phyloP scores from a whole-genome alignment of 2,329 filamentous ascomycete genomes.

The Botrytis porri region DNA sequence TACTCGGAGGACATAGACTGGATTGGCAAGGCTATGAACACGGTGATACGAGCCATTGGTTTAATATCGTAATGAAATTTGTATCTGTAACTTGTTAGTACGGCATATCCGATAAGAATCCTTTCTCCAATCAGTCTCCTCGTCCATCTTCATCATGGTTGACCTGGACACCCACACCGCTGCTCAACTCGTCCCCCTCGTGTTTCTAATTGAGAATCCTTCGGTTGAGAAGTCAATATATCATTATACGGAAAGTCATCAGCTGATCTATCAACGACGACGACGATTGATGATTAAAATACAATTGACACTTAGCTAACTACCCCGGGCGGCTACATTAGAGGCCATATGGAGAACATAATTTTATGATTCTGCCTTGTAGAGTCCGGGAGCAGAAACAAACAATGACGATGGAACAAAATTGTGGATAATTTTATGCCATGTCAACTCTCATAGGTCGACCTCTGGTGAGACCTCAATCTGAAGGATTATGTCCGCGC shows the following conservation, averaged over 20 bases:
- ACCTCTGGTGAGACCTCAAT: neutral
- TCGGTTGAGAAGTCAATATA: neutral
- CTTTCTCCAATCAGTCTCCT: neutral
- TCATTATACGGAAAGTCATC: neutral
- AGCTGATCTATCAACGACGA: neutral
- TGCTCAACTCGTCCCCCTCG: neutral
- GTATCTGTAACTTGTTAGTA: neutral
- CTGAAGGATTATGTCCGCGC: slow-evolving; percentile 14
- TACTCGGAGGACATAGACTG: neutral
- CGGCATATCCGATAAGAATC: neutral
- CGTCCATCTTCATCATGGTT: slow-evolving; percentile 7
- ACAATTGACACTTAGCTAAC: neutral
- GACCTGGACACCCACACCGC: slow-evolving; percentile 22
- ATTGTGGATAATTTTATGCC: neutral
- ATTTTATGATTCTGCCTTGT: neutral
- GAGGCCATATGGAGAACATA: neutral
- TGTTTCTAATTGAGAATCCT: slow-evolving; percentile 5
- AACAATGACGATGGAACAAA: neutral
- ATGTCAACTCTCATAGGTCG: neutral
- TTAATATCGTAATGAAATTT: neutral
- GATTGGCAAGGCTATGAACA: slow-evolving; percentile 10
- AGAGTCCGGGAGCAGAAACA: neutral
- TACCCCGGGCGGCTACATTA: slow-evolving; percentile 4
- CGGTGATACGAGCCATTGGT: slow-evolving; percentile 10
- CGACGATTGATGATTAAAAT: slow-evolving; percentile 3